These are phyloP conservation scores for Coleophoma cylindrospora DNA, from an alignment of 2,329 filamentous ascomycete genomes.

Conservation along the genomic window DNA sequence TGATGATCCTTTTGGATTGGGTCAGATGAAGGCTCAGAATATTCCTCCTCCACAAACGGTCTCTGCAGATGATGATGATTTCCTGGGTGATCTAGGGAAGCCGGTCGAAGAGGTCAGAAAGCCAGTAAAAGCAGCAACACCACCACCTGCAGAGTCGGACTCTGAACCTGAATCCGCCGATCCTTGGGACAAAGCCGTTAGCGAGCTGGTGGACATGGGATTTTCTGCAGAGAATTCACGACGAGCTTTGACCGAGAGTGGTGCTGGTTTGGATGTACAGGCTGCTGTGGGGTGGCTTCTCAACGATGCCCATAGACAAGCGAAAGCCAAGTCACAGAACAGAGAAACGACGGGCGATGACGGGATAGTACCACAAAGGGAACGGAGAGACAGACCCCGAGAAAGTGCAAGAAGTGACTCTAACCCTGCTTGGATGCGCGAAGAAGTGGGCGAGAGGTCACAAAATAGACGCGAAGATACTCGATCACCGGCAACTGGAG, in stretches of 20 bases:
- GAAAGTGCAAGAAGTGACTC: constrained; percentile 30
- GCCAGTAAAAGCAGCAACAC: constrained; percentile 30
- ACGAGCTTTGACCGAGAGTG: constrained; percentile 73
- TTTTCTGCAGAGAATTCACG: constrained; percentile 83
- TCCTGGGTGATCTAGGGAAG: constrained; percentile 58
- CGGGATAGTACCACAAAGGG: constrained; percentile 18
- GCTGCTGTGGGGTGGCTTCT: constrained; percentile 84
- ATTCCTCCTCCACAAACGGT: constrained; percentile 19
- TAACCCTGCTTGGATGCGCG: constrained; percentile 59
- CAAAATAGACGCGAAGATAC: constrained; percentile 45
- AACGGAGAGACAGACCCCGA: constrained; percentile 17
- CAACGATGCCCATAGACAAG: constrained; percentile 78
- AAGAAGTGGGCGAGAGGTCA: constrained; percentile 42
- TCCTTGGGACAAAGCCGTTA: constrained; percentile 73
- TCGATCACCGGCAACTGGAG: constrained; percentile 49
- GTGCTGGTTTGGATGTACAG: constrained; percentile 75
- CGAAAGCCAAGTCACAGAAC: constrained; percentile 65
- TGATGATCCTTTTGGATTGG: constrained; percentile 85
- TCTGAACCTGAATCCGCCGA: constrained; percentile 37
- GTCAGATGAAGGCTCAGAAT: constrained; percentile 41
- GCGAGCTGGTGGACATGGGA: constrained; percentile 90
- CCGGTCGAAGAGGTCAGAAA: constrained; percentile 60
- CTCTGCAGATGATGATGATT: constrained; percentile 52
- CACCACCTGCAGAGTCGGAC: constrained; percentile 16
- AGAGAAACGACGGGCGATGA: constrained; percentile 25